Conservation (phyloP, 1,139 yeast genomes). For the Kluyveromyces marxianus region DNA sequence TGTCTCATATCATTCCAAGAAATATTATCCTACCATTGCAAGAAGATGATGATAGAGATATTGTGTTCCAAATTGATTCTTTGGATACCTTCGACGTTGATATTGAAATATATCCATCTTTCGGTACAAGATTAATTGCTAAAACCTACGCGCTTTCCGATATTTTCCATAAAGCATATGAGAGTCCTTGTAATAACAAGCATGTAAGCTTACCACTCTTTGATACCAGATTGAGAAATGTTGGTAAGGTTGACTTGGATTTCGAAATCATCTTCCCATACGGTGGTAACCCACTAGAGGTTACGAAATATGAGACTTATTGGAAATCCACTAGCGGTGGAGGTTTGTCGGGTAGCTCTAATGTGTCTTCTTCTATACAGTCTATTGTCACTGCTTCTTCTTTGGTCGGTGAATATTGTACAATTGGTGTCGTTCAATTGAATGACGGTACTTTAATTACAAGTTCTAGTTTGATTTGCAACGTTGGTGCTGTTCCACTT, state of each 20-base stretch:
- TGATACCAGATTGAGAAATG: constrained; percentile 71
- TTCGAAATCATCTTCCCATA: constrained; percentile 89
- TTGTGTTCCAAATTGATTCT: constrained; percentile 81
- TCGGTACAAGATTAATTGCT: constrained; percentile 87
- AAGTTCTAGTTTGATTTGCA: constrained; percentile 55
- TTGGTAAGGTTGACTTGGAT: constrained; percentile 72
- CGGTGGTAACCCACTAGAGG: constrained; percentile 72
- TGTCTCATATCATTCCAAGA: constrained; percentile 74
- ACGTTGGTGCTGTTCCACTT: constrained; percentile 49
- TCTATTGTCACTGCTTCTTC: constrained; percentile 89
- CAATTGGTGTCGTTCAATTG: constrained; percentile 62
- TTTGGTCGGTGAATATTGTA: constrained; percentile 69
- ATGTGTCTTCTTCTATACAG: constrained; percentile 1
- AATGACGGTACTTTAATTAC: constrained; percentile 84
- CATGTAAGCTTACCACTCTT: constrained; percentile 63
- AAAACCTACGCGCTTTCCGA: constrained; percentile 69
- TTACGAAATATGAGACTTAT: constrained; percentile 89
- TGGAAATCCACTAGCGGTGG: constrained; percentile 78
- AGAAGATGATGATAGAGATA: constrained; percentile 51
- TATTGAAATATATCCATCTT: constrained; percentile 88
- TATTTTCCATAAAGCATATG: constrained; percentile 38
- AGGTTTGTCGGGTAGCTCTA: constrained; percentile 13
- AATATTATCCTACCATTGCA: constrained; percentile 68
- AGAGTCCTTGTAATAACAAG: constrained; percentile 29
- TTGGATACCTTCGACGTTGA: constrained; percentile 74